Evolutionary conservation across 2,329 filamentous ascomycete genomes (phyloP), one percentile per base, ranked within the genome.

Genomic region (Cadophora gregata): DNA sequence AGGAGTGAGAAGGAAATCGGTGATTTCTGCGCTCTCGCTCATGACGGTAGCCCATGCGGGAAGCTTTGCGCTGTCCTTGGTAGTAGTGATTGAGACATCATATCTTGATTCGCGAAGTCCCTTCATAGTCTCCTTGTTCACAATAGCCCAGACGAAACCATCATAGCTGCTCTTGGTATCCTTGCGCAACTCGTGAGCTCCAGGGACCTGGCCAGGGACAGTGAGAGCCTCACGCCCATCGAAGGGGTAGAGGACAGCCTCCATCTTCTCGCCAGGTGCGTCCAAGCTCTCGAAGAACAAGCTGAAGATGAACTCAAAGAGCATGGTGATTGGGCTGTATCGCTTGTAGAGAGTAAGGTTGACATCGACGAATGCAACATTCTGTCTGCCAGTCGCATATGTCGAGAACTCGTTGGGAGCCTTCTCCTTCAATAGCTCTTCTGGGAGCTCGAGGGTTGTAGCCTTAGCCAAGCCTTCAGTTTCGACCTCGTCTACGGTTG

Each of bases 1-100:
- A n/a, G 91, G 86, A 4, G 93, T 97, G 60, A 99, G 86, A 72
- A 99, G 83, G 7, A 88, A 84, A 55, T 97, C 92, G 14, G 94
- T 97, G 74, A 99, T 90, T 81, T 98, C 96, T 66, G 94, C 93
- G 80, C 90, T 97, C 84, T 99, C 96, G 77, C 89, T 96, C 96
- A 99, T 98, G 76, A 97, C 88, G 14, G 93, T 97, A 64, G 90
- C 84, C 94, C 94, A 99, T 70, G 85, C 81, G 38, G 96, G 95
- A 38, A 99, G 88, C 84, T 97, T 97, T 64, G 90, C 78, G 80
- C 94, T 88, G 76, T 99, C 96, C 85, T 97, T 97, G 77, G 95
- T 97, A 71, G 89, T 89, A 50, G 96, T 97, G 73, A 99, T 86
- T 62, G 93, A 97, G 63, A 97, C 83, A 78, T 99, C 96, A 81